Base-by-base conservation (phyloP, 1,284 basidiomycete species). In the Ceratobasidium sp. region DNA sequence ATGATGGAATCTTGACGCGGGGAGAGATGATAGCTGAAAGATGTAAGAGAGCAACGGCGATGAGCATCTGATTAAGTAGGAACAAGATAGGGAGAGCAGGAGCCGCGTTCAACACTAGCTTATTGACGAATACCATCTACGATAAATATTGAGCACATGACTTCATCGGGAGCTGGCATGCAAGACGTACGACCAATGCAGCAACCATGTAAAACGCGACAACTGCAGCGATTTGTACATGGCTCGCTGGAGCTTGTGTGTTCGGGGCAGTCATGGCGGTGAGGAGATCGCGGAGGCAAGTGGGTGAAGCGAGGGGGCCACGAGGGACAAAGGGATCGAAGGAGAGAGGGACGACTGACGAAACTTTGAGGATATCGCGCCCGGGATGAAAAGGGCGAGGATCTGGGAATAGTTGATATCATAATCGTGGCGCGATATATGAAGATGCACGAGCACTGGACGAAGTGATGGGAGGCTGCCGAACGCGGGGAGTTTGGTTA, bases 121-220 rank as follows among this genome's bases (percentile, higher is more conserved):
- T 90, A 78, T 90, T 90, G 13, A 54, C 47, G 27, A 60, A 70
- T 15, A 64, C 64, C 45, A 53, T 49, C 52, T 67, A 34, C 1
- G 58, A 49, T 12, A 56, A 43, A 56, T 17, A 43, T 3, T 45
- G 20, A 52, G 53, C 32, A 52, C 40, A 32, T 29, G 45, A 43
- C 34, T 38, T 38, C 34, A 38, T n/a, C 52, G 45, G 31, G 29
- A 69, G 54, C 29, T 42, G 31, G 17, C 22, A 7, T 43, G 32
- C 27, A 57, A 17, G 15, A 82, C 87, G 77, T 77, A 90, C 88
- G 56, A 90, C 84, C 8, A 92, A 79, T 1, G 90, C 89, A 4
- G 89, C 84, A 25, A 78, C 77, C 89, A 92, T 91, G 81, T 91
- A 92, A 78, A 92, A 92, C 8, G 81, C 74, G 70, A 92, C 89